These are phyloP conservation scores for Gonium pectorale DNA, from an alignment of 139 green algal species.

Conservation along the genomic window DNA sequence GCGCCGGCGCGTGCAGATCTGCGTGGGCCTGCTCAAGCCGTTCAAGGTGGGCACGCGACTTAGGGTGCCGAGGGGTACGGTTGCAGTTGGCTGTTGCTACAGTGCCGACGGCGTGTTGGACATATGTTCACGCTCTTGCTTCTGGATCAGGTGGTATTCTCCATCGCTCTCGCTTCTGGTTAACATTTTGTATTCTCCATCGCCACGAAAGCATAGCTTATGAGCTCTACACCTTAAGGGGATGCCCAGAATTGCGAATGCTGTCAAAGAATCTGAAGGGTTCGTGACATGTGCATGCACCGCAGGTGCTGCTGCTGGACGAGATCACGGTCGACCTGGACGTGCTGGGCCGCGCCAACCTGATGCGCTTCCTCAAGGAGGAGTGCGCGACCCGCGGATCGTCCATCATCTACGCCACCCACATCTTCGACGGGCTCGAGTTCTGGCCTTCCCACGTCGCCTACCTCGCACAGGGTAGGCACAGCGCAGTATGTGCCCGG, in stretches of 20 bases:
- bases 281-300: too few species aligned
- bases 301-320: constrained; percentile 94
- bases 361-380: constrained; percentile 92
- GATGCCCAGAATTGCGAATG: too few species aligned
- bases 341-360: constrained; percentile 91
- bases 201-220: too few species aligned
- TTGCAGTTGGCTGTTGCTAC: too few species aligned
- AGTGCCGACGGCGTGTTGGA: too few species aligned
- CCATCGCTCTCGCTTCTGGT: too few species aligned
- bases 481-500: too few species aligned
- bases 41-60: constrained; percentile 78
- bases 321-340: constrained; percentile 99
- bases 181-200: too few species aligned
- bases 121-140: too few species aligned
- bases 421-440: constrained; percentile 99
- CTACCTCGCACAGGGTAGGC: constrained; percentile 81
- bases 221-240: too few species aligned
- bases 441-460: constrained; percentile 94
- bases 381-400: constrained; percentile 79
- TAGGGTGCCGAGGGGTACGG: neutral
- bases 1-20: constrained; percentile 92
- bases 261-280: too few species aligned
- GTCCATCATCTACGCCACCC: constrained; percentile 96
- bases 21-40: constrained; percentile 86
- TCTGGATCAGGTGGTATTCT: too few species aligned